Conservation (phyloP, 78 protist species). For the Bigelowiella natans region DNA sequence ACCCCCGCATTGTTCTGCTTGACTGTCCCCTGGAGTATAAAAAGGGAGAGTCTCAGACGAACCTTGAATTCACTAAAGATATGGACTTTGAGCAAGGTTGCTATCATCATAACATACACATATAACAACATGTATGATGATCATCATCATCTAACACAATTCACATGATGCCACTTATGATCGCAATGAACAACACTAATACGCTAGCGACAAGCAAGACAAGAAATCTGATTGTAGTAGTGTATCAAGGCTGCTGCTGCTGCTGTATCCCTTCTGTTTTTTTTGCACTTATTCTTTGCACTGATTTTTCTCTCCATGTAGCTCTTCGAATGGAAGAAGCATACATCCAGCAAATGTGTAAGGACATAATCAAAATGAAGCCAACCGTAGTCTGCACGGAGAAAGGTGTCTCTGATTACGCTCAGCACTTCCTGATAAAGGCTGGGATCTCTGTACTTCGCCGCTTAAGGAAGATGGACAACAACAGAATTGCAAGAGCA, state of each 20-base stretch:
- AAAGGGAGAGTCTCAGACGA: conserved; percentile 90
- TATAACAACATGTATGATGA: background rate
- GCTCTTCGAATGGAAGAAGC: conserved; percentile 81
- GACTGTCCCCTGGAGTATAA: conserved; percentile 97
- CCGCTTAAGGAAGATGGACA: conserved; percentile 93
- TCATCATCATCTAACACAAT: background rate
- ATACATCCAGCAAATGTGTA: conserved; percentile 62
- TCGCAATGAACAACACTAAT: conserved; percentile 15
- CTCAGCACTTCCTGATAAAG: conserved; percentile 75
- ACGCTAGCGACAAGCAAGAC: too few relatives aligned
- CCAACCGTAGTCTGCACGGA: conserved; percentile 98
- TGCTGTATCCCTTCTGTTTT: too few relatives aligned
- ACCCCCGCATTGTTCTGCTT: conserved; percentile 89
- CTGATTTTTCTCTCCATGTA: too few relatives aligned
- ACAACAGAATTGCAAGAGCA: conserved; percentile 92
- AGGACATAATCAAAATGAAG: conserved; percentile 74
- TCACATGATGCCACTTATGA: background rate
- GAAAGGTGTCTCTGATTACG: conserved; percentile 86
- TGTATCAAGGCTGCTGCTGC: too few relatives aligned
- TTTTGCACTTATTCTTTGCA: too few relatives aligned
- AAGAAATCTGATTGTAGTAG: too few relatives aligned
- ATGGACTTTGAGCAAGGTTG: conserved; percentile 54
- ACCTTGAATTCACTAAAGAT: conserved; percentile 76
- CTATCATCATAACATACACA: background rate
- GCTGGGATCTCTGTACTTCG: conserved; percentile 88